These are phyloP conservation scores for Penicillium sp. DNA, from an alignment of 2,329 filamentous ascomycete species.

Conservation along the genomic window DNA sequence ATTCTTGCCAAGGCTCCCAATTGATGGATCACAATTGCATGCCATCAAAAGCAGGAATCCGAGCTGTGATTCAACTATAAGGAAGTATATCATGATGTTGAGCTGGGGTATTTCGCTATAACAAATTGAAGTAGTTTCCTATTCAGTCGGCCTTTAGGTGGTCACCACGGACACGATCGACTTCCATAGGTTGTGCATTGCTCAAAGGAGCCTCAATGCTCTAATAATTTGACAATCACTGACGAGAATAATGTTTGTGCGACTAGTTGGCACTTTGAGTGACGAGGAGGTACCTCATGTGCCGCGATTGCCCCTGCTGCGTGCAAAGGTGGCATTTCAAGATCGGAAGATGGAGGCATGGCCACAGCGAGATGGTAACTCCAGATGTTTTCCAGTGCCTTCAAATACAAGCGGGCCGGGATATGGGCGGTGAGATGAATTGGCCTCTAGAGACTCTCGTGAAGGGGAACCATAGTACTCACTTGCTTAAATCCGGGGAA, in stretches of 20 bases:
- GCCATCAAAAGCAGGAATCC: no score
- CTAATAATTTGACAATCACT: no score
- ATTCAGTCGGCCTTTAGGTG: not conserved
- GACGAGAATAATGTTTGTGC: not conserved
- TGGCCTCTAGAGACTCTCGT: no score
- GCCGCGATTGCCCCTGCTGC: not conserved
- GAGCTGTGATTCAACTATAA: no score
- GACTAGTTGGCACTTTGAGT: not conserved
- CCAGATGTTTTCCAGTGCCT: not conserved
- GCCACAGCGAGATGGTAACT: no score
- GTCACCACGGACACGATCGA: not conserved
- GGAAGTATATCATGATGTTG: no score
- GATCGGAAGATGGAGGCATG: not conserved
- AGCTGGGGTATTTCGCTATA: not conserved
- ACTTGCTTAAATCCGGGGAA: not conserved
- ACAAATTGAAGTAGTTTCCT: not conserved
- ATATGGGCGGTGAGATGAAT: no score
- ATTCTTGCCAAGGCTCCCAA: no score
- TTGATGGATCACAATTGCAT: no score
- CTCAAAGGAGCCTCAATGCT: no score
- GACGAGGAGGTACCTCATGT: not conserved
- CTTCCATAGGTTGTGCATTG: no score
- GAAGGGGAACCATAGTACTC: no score
- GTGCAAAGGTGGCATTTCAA: not conserved
- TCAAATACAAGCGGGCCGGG: not conserved